These are phyloP conservation scores for Didymosphaeria variabile DNA, from an alignment of 2,329 filamentous ascomycete species.

Conservation along the genomic window DNA sequence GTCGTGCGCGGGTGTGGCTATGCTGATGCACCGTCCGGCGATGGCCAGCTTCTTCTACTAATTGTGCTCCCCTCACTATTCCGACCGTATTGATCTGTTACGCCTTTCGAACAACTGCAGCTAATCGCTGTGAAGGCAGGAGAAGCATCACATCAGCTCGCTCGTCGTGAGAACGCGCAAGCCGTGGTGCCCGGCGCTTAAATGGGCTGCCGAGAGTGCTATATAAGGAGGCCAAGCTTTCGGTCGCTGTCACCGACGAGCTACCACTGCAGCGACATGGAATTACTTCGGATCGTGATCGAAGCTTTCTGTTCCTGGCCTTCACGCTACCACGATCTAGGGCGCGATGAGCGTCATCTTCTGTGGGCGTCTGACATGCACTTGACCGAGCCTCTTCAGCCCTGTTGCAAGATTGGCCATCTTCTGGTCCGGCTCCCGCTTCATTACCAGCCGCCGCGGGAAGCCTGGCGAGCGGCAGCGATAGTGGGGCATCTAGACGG, in stretches of 20 bases:
- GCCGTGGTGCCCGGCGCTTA: slow-evolving; percentile 38
- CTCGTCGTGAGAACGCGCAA: slow-evolving; percentile 26
- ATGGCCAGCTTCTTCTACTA: slow-evolving; percentile 19
- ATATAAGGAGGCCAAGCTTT: slow-evolving; percentile 41
- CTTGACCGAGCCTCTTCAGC: slow-evolving; percentile 17
- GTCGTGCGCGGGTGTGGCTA: slow-evolving; percentile 34
- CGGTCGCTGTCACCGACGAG: slow-evolving; percentile 15
- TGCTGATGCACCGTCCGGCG: slow-evolving; percentile 25
- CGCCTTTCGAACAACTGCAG: slow-evolving; percentile 8
- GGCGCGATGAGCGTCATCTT: not conserved
- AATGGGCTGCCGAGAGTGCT: slow-evolving; percentile 31
- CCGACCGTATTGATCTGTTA: not conserved
- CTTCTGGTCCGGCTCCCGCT: slow-evolving; percentile 17
- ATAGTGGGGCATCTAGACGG: slow-evolving; percentile 15
- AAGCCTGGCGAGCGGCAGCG: slow-evolving; percentile 13
- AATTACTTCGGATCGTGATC: not conserved
- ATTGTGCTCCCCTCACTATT: slow-evolving; percentile 11
- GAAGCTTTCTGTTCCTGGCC: not conserved
- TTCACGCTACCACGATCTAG: not conserved
- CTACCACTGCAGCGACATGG: not conserved
- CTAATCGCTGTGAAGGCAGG: slow-evolving; percentile 17
- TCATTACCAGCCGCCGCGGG: slow-evolving; percentile 13
- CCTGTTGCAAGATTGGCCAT: slow-evolving; percentile 18
- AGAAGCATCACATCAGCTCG: slow-evolving; percentile 17
- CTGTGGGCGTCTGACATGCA: slow-evolving; percentile 8